Base-by-base conservation (phyloP, 116 monocot genomes). In the Papilionanthe hybrid region DNA sequence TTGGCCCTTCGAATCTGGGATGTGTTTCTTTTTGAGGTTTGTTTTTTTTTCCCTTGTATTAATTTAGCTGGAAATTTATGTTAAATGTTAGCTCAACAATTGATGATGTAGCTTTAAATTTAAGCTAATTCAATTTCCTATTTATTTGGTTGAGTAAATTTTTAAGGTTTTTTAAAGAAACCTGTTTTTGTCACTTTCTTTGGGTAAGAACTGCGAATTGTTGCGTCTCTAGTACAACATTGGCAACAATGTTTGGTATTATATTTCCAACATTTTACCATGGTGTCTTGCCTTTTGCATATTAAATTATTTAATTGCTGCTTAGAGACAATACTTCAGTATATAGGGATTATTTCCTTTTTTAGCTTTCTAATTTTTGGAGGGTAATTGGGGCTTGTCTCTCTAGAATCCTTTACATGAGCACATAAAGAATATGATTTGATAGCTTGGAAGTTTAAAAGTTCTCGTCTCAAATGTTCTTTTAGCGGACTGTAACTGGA, bases 1-100 rank as follows among this genome's bases (percentile, higher is more conserved):
- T 82, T 98, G 79, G 93, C 91, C 19, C 93, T 98, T 74, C 92
- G 98, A 12, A 93, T 98, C 43, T 98, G 98, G 98, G 98, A 98
- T 88, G 92, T 94, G 17, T 98, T 97, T 78, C 91, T 98, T 10
- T 91, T 85, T 73, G 98, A 98, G 98, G 98, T 98, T 85, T 83
- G 90, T 84, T 19, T 80, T 63, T 37, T 37, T 37, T 78, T 72
- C 45, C 78, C 18, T 79, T 58, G 8, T 63, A n/a, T 68, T 72
- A 32, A 23, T 82, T 12, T 28, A 44, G 45, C 13, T 32, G 12
- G 5, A 71, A 41, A 71, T 71, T 3, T 32, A 41, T 32, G 41
- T 55, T 47, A 27, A 42, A 15, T 73, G 73, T 32, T 69, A 53
- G 17, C 15, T 53, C 0, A 65, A 69, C 3, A 69, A 69, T 63